Evolutionary conservation across 345 rosid genomes (phyloP), one percentile per base, ranked within the genome.

Genomic region (Boechera retrofracta): DNA sequence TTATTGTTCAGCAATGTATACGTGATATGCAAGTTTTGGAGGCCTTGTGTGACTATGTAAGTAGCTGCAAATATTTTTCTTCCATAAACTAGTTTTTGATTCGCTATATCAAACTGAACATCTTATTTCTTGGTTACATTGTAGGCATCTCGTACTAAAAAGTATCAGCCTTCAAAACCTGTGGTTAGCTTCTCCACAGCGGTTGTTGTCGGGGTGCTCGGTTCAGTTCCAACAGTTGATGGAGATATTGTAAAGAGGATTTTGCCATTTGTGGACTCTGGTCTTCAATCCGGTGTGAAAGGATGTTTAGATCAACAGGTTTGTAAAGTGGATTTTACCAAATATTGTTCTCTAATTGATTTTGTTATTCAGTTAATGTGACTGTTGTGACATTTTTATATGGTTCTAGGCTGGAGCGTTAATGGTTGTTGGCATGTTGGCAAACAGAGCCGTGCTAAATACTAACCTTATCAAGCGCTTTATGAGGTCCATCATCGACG

Each of bases 1-100:
- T 95, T 64, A 72, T 91, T 11, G 97, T 95, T 85, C 98, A 92
- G 86, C 98, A 95, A 72, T 91, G 94, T 78, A 77, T 86, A 61
- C 85, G 92, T 62, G 97, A 92, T 76, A 80, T 73, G 92, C 93
- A 93, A 63, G 88, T 95, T 72, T 79, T 95, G 76, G 97, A 95
- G 82, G 73, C 83, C 56, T 62, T 95, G 79, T 91, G 97, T 88
- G 89, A 67, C 80, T 88, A 89, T 79, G 99, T 95, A 82, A 89
- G 97, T 77, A 38, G 65, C 63, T 78, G n/a, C 10, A 16, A 7
- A 6, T 18, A 10, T 47, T 36, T 1, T 55, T 64, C 9, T 32
- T 8, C 32, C 13, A 4, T 18, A 7, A 21, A 5, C 41, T n/a
- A 2, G 32, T 72, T 24, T 71, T 80, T 39, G 26, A 58, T 33